Conservation (phyloP, 208 protist genomes). For the Naegleria lovaniensis region DNA sequence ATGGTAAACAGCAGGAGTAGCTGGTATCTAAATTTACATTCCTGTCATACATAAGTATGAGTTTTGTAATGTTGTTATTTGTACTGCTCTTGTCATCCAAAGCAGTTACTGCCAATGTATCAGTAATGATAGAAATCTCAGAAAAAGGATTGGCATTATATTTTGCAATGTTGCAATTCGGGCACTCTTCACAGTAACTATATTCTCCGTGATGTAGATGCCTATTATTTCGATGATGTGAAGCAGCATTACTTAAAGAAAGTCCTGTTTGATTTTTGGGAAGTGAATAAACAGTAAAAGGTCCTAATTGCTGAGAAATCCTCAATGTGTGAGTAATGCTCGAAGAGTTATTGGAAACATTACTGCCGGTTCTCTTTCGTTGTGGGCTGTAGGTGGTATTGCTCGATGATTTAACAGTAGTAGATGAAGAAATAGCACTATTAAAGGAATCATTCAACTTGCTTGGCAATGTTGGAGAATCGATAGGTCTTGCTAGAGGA, state of each 20-base stretch:
- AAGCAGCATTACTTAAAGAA: not conserved
- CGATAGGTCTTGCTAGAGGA: no score
- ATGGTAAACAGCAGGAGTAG: not conserved
- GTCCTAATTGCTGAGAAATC: not conserved
- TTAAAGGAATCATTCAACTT: not conserved
- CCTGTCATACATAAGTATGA: not conserved
- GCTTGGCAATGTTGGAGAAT: not conserved
- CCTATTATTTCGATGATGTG: not conserved
- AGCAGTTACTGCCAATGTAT: not conserved
- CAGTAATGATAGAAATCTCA: not conserved
- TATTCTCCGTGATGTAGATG: not conserved
- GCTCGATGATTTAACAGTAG: not conserved
- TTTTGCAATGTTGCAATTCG: not conserved
- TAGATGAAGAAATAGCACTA: not conserved
- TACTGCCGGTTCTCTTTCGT: not conserved
- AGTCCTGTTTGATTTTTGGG: not conserved
- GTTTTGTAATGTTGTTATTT: not conserved
- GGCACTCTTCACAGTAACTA: not conserved
- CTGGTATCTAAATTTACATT: not conserved
- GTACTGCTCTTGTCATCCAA: not conserved
- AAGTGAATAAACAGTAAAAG: not conserved
- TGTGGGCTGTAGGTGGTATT: not conserved
- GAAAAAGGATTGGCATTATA: not conserved
- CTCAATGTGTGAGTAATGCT: not conserved
- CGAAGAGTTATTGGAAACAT: not conserved